Conservation (phyloP, 2,329 filamentous ascomycete species). For the Ascomycota sp. region DNA sequence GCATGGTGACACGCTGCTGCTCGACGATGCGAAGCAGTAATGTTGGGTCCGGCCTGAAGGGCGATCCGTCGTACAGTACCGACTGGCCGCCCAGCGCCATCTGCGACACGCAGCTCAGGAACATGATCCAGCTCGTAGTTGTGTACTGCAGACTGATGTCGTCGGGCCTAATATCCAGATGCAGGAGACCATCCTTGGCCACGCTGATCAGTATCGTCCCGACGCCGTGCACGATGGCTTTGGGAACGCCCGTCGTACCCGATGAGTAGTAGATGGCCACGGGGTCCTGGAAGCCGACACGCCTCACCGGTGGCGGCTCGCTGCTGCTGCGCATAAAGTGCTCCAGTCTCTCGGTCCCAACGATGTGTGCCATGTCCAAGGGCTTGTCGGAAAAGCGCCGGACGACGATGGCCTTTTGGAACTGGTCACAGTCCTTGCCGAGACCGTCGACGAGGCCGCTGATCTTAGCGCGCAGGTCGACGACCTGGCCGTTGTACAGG, state of each 20-base stretch:
- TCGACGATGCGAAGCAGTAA: conserved; percentile 42
- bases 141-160: conserved; percentile 33
- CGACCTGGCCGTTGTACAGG: conserved; percentile 57
- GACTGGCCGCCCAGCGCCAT: conserved; percentile 39
- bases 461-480: conserved; percentile 58
- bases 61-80: conserved; percentile 68
- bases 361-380: conserved; percentile 34
- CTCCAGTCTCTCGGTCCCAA: conserved; percentile 22
- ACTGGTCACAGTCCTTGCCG: conserved; percentile 30
- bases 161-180: conserved; percentile 20
- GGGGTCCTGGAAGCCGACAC: conserved; percentile 51
- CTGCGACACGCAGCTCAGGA: conserved; percentile 37
- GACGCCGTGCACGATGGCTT: conserved; percentile 65
- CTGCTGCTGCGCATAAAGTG: conserved; percentile 19
- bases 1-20: conserved; percentile 45
- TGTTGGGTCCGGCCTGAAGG: conserved; percentile 48
- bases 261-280: conserved; percentile 62
- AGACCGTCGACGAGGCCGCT: conserved; percentile 47
- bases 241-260: conserved; percentile 66
- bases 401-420: conserved; percentile 43
- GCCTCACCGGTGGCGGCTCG: conserved; percentile 29
- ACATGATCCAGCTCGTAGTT: conserved; percentile 81
- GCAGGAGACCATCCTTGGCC: conserved; percentile 36
- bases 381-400: conserved; percentile 38
- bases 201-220: conserved; percentile 38